Percentiles rank a stretch among this genome's conserved stretches.
phyloP scores from a whole-genome alignment of 495 filamentous ascomycete genomes.

The Podospora pseudoanserina region DNA sequence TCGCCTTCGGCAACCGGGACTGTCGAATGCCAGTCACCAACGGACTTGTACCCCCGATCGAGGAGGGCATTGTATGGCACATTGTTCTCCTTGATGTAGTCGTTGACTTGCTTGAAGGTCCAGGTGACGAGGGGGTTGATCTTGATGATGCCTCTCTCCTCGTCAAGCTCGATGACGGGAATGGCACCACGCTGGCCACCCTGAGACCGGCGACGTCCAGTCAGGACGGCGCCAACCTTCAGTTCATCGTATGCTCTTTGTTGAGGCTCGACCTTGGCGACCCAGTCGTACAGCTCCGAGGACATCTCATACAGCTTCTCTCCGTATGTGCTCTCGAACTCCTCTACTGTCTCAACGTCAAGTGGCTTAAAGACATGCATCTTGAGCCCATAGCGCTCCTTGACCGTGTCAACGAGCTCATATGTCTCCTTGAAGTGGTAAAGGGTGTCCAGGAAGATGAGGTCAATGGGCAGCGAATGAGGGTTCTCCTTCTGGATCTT shows the following conservation, averaged over 20 bases:
- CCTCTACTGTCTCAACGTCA: conserved; percentile 60
- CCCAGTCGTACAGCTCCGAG: conserved; percentile 89
- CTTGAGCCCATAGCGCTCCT: conserved; percentile 67
- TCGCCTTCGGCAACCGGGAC: conserved; percentile 84
- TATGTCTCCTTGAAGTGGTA: conserved; percentile 94
- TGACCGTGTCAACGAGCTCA: conserved; percentile 73
- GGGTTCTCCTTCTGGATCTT: conserved; percentile 69
- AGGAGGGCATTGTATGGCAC: conserved; percentile 93
- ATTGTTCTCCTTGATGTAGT: conserved; percentile 77
- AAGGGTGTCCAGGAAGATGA: conserved; percentile 95
- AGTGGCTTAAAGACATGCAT: conserved; percentile 88
- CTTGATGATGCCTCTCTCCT: conserved; percentile 83
- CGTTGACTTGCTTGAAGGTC: conserved; percentile 83
- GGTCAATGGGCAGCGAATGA: conserved; percentile 63
- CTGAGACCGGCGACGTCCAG: conserved; percentile 89
- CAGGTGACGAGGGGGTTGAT: conserved; percentile 98
- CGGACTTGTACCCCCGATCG: conserved; percentile 89
- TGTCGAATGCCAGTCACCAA: conserved; percentile 97
- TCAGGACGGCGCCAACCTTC: conserved; percentile 86
- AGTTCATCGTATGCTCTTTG: conserved; percentile 88
- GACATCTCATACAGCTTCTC: conserved; percentile 80
- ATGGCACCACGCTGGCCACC: conserved; percentile 88
- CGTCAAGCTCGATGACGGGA: conserved; percentile 86
- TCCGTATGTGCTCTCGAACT: conserved; percentile 81
- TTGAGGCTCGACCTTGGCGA: conserved; percentile 95